These are phyloP conservation scores for Spathaspora hagerdaliae DNA, from an alignment of 805 yeast genomes.

Conservation along the genomic window DNA sequence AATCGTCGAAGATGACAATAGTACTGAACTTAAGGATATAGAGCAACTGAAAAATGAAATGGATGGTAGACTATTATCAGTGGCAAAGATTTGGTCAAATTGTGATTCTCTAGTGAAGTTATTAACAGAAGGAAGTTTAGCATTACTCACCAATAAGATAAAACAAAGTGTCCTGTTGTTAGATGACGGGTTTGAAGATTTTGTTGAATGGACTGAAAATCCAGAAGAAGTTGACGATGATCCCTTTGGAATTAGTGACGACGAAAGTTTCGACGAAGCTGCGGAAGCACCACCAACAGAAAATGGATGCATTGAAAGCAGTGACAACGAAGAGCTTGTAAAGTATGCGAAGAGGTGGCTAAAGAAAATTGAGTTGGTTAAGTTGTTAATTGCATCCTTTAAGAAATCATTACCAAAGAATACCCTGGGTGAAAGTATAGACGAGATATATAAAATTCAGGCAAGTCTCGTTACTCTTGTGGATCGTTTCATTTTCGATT, in stretches of 20 bases:
- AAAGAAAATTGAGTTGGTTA: slow-evolving; percentile 51
- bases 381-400: slow-evolving; percentile 54
- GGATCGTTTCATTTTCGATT: slow-evolving; percentile 57
- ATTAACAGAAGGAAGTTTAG: slow-evolving; percentile 48
- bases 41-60: slow-evolving; percentile 12
- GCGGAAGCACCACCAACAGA: slow-evolving; percentile 21
- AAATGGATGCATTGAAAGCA: slow-evolving; percentile 9
- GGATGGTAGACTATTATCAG: slow-evolving; percentile 48
- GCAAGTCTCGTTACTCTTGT: slow-evolving; percentile 39
- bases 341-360: slow-evolving; percentile 47
- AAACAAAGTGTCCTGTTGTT: slow-evolving; percentile 41
- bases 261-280: slow-evolving; percentile 25
- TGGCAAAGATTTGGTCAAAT: slow-evolving; percentile 70
- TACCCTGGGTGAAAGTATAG: slow-evolving; percentile 42
- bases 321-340: slow-evolving; percentile 25
- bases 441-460: slow-evolving; percentile 43
- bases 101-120: slow-evolving; percentile 48
- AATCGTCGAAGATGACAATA: slow-evolving; percentile 8
- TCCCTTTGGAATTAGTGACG: slow-evolving; percentile 48
- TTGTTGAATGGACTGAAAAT: slow-evolving; percentile 64
- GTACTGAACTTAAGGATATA: slow-evolving; percentile 8
- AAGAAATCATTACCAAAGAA: slow-evolving; percentile 52
- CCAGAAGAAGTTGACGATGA: slow-evolving; percentile 48
- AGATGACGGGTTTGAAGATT: slow-evolving; percentile 60
- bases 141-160: slow-evolving; percentile 46